phyloP scores from a whole-genome alignment of 768 basidiomycete genomes.

The Lentinula edodes region DNA sequence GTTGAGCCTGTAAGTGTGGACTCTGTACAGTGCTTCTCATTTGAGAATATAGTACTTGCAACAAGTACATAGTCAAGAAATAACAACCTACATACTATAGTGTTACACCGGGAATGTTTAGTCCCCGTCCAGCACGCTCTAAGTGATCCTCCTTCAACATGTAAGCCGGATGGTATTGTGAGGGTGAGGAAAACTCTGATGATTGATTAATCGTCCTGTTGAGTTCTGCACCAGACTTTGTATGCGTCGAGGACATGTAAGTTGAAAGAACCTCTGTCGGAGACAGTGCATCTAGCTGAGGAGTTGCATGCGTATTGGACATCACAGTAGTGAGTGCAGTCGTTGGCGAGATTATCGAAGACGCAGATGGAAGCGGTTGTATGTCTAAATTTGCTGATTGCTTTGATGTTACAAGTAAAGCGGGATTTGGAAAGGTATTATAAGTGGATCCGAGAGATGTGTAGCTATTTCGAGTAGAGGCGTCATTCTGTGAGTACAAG shows the following conservation, averaged over 20 bases:
- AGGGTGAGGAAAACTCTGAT: neutral
- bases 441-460: constrained; percentile 94
- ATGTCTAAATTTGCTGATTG: neutral
- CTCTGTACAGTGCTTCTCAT: no score
- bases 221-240: constrained; percentile 12
- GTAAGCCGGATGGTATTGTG: constrained; percentile 71
- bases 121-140: constrained; percentile 71
- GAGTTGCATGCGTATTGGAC: constrained; percentile 16
- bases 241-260: constrained; percentile 19
- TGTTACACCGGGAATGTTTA: neutral
- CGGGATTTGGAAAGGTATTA: constrained; percentile 93
- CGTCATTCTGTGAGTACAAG: neutral
- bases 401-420: constrained; percentile 40
- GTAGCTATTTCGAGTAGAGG: constrained; percentile 50
- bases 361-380: neutral
- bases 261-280: constrained; percentile 13
- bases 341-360: constrained; percentile 15
- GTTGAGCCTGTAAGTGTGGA: no score
- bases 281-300: constrained; percentile 10
- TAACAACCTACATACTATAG: neutral
- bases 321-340: constrained; percentile 24
- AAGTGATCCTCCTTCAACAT: constrained; percentile 69
- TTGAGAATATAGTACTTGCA: no score
- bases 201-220: neutral
- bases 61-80: no score